Percentiles rank a stretch among this genome's conserved stretches.
Conservation (phyloP, 1,284 basidiomycete species). For the Ceratobasidium sp. region DNA sequence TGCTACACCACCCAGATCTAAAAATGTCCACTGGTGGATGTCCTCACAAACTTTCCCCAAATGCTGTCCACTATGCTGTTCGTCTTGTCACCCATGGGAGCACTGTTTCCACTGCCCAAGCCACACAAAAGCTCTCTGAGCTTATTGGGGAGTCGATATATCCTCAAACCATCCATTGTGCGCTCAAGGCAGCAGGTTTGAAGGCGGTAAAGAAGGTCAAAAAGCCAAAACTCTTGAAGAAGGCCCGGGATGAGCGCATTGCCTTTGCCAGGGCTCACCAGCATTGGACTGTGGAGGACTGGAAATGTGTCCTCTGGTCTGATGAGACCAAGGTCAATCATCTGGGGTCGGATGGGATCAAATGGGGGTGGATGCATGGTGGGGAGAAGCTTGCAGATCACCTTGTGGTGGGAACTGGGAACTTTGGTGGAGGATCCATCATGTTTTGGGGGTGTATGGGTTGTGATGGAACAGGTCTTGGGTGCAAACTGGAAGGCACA, state of each 20-base stretch:
- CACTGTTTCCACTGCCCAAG: neutral
- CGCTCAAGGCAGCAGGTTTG: conserved; percentile 14
- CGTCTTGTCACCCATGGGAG: conserved; percentile 18
- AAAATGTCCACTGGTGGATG: neutral
- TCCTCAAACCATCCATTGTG: conserved; percentile 14
- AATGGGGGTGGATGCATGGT: neutral
- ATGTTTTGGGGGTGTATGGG: conserved; percentile 40
- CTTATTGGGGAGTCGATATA: conserved; percentile 19
- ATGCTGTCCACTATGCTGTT: conserved; percentile 16
- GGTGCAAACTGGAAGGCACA: neutral
- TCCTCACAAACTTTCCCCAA: conserved; percentile 25
- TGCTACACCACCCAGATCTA: neutral
- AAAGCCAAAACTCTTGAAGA: conserved; percentile 21
- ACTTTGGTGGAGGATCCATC: conserved; percentile 18
- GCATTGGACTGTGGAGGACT: conserved; percentile 22
- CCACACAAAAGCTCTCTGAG: neutral
- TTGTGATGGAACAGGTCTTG: neutral
- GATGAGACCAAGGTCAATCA: conserved; percentile 38
- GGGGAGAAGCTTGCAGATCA: neutral
- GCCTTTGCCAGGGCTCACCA: conserved; percentile 29
- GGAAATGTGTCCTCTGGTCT: conserved; percentile 31
- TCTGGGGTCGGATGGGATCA: conserved; percentile 18
- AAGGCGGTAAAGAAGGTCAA: conserved; percentile 15
- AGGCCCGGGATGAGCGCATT: neutral
- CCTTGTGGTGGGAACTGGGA: neutral